A percentile compares a stretch with the other conserved stretches of the same genome.
phyloP scores from a whole-genome alignment of 768 basidiomycete species.

The Paxillus involutus region DNA sequence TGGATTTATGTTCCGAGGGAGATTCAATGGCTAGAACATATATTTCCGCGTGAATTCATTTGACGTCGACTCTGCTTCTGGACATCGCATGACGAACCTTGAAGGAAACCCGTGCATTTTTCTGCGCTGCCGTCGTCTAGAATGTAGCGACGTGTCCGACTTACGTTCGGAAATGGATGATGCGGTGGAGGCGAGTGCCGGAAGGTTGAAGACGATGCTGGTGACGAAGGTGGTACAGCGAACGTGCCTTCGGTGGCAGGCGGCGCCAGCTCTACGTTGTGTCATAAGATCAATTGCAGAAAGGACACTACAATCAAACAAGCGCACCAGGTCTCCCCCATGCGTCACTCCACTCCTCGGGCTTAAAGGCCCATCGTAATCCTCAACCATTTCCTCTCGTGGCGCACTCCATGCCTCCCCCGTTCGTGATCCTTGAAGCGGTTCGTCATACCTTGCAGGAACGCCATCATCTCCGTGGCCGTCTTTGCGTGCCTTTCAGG shows the following conservation, averaged over 20 bases:
- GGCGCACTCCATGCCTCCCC: not conserved
- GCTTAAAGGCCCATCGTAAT: conserved; percentile 4
- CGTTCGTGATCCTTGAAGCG: not conserved
- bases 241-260: conserved; percentile 5
- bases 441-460: not conserved
- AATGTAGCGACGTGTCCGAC: conserved; percentile 26
- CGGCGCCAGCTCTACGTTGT: conserved; percentile 21
- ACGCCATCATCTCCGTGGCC: not conserved
- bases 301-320: too few relatives aligned
- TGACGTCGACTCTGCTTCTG: too few relatives aligned
- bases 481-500: not conserved
- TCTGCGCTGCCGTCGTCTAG: not conserved
- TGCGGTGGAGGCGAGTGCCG: conserved; percentile 20
- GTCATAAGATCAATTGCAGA: not conserved
- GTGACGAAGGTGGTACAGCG: not conserved
- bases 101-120: conserved; percentile 10
- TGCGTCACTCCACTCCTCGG: conserved; percentile 8
- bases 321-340: conserved; percentile 29
- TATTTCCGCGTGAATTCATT: not conserved
- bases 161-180: conserved; percentile 18
- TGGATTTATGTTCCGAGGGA: conserved; percentile 45
- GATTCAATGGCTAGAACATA: conserved; percentile 43
- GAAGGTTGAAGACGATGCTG: not conserved
- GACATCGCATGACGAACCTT: conserved; percentile 11
- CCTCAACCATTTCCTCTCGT: not conserved